phyloP scores from a whole-genome alignment of 495 filamentous ascomycete genomes.

The Neurospora africana region DNA sequence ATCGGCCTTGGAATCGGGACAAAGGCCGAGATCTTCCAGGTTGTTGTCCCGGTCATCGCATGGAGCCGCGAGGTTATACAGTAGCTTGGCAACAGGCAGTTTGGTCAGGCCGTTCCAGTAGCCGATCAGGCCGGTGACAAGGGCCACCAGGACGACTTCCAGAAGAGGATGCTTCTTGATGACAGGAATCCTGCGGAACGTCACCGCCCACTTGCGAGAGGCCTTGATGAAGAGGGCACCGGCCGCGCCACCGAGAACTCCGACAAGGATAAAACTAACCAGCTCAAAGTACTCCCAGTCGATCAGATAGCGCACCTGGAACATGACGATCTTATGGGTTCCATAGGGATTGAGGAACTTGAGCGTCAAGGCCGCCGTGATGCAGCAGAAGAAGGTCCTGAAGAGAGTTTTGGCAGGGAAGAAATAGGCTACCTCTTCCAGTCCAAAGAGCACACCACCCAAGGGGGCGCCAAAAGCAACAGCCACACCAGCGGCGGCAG shows the following conservation, averaged over 20 bases:
- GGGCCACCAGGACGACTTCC: conserved; percentile 79
- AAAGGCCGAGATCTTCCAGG: conserved; percentile 60
- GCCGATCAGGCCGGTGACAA: conserved; percentile 71
- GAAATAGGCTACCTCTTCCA: conserved; percentile 95
- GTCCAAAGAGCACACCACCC: conserved; percentile 83
- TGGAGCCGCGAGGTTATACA: conserved; percentile 82
- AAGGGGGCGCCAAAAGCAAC: conserved; percentile 94
- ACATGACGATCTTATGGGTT: conserved; percentile 91
- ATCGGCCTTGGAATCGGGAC: conserved; percentile 57
- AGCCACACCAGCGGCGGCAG: conserved; percentile 84
- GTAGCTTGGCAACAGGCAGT: conserved; percentile 76
- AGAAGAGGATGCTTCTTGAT: conserved; percentile 80
- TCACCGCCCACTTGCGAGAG: conserved; percentile 74
- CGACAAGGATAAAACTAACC: conserved; percentile 70
- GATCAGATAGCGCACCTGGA: conserved; percentile 81
- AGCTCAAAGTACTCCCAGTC: conserved; percentile 96
- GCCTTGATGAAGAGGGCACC: conserved; percentile 97
- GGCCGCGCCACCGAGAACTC: conserved; percentile 69
- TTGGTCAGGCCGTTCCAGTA: conserved; percentile 94
- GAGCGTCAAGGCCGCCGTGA: conserved; percentile 76
- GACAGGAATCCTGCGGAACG: conserved; percentile 67
- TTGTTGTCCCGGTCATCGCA: conserved; percentile 49
- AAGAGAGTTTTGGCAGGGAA: conserved; percentile 98
- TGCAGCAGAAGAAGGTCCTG: conserved; percentile 96
- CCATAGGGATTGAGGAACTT: conserved; percentile 96